Evolutionary conservation across 495 filamentous ascomycete species (phyloP).

Genomic region (Chaetomidium leptoderma): DNA sequence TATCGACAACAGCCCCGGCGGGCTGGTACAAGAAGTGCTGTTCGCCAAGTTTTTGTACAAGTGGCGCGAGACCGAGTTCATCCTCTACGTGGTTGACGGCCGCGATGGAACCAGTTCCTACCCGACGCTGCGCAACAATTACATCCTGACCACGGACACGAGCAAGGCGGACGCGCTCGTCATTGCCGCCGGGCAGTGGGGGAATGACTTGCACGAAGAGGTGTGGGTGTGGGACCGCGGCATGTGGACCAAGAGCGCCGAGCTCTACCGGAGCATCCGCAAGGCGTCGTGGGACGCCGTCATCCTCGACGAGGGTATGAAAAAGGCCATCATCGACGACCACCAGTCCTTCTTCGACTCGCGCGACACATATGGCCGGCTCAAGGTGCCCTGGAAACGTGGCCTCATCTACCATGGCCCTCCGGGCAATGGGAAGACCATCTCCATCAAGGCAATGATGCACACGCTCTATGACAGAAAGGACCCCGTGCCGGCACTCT

Average conservation of each 20-base stretch:
- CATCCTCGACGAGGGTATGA: constrained; percentile 60
- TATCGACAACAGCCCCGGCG: constrained; percentile 45
- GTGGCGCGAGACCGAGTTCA: constrained; percentile 47
- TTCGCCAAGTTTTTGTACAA: constrained; percentile 54
- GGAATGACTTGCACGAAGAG: constrained; percentile 52
- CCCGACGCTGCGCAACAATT: constrained; percentile 38
- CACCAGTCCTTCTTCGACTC: constrained; percentile 57
- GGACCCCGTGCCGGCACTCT: constrained; percentile 34
- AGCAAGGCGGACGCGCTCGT: constrained; percentile 51
- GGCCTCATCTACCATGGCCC: constrained; percentile 57
- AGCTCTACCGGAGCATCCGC: constrained; percentile 54
- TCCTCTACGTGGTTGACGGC: constrained; percentile 52
- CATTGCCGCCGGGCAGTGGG: constrained; percentile 47
- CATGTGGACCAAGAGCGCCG: constrained; percentile 55
- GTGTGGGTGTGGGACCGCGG: constrained; percentile 62
- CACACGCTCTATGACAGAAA: constrained; percentile 46
- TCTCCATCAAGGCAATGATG: constrained; percentile 64
- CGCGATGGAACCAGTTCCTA: constrained; percentile 39
- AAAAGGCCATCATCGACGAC: constrained; percentile 55
- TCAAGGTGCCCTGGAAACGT: constrained; percentile 55
- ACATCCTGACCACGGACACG: constrained; percentile 43
- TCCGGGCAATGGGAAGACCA: constrained; percentile 65
- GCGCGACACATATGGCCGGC: constrained; percentile 48
- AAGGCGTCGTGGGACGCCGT: constrained; percentile 59
- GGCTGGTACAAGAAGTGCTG: constrained; percentile 37